These are phyloP conservation scores for Annulohypoxylon nitens DNA, from an alignment of 495 filamentous ascomycete genomes.

Conservation along the genomic window DNA sequence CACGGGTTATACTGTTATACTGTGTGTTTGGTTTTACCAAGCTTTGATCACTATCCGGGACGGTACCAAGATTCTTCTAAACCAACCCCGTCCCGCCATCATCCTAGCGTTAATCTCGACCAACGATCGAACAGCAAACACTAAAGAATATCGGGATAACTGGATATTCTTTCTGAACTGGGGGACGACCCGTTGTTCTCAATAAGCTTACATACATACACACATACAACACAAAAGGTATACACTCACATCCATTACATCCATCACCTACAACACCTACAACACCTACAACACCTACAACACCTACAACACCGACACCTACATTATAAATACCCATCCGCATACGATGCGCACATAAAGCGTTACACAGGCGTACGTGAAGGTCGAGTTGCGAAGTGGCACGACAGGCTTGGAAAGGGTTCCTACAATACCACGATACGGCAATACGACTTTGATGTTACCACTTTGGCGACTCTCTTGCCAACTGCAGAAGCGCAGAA, in stretches of 20 bases:
- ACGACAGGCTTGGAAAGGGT: constrained; percentile 25
- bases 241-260: background rate
- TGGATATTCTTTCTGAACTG: background rate
- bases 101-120: constrained; percentile 26
- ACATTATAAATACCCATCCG: constrained; percentile 10
- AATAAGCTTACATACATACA: constrained; percentile 35
- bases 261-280: background rate
- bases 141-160: background rate
- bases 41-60: constrained; percentile 22
- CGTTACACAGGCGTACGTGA: constrained; percentile 8
- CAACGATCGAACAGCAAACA: constrained; percentile 21
- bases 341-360: constrained; percentile 25
- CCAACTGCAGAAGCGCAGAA: too few species aligned
- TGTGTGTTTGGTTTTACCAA: constrained; percentile 27
- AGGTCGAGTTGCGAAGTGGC: constrained; percentile 23
- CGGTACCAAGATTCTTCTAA: background rate
- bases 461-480: too few species aligned
- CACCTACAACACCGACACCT: background rate
- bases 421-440: constrained; percentile 10
- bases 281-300: background rate
- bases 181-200: constrained; percentile 8
- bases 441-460: constrained; percentile 22
- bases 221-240: background rate
- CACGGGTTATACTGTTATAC: background rate
- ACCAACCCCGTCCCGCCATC: background rate